Base-by-base conservation (phyloP, 1,284 basidiomycete genomes). In the Blastosporella zonata region DNA sequence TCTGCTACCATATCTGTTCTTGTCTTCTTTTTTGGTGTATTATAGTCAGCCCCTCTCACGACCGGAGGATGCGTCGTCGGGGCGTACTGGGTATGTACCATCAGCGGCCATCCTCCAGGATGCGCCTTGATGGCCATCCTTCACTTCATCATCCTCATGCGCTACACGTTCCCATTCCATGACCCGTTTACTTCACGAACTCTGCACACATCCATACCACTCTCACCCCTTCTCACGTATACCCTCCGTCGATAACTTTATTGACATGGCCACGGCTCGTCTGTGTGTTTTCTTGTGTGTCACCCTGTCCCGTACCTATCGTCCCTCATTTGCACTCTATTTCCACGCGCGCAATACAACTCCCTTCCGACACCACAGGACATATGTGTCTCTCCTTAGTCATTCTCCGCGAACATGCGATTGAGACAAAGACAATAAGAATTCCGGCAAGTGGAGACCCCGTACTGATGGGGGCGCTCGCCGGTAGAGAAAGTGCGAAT, bases 61-160 rank as follows among this genome's bases (percentile, higher is more conserved):
- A 46, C 52, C 52, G 52, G 57, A 58, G 62, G 62, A 61, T 57
- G 61, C 50, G 59, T 61, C 61, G 64, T 66, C 62, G 64, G 62
- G 63, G 61, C 59, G 64, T 67, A 63, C 65, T 63, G 65, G 62
- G 54, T 65, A 61, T 60, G 49, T 56, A 52, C 47, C 52, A 52
- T 56, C 49, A 52, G 50, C 59, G 53, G 57, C 60, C 57, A 52
- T 61, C 59, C 59, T 62, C 53, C 47, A 38, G 56, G 62, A 63
- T 64, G 62, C 58, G 65, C 67, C 66, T 68, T 61, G 66, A 67
- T 57, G 66, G 59, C 66, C 59, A 63, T 62, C 59, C 35, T 53
- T 51, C 46, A 33, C 27, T 31, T 49, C 31, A 44, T 49, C 29
- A 49, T 50, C 49, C 28, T 65, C 57, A 63, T 57, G 64, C 55